Conservation (phyloP, 2,329 filamentous ascomycete genomes). For the Trichoderma semiorbis region DNA sequence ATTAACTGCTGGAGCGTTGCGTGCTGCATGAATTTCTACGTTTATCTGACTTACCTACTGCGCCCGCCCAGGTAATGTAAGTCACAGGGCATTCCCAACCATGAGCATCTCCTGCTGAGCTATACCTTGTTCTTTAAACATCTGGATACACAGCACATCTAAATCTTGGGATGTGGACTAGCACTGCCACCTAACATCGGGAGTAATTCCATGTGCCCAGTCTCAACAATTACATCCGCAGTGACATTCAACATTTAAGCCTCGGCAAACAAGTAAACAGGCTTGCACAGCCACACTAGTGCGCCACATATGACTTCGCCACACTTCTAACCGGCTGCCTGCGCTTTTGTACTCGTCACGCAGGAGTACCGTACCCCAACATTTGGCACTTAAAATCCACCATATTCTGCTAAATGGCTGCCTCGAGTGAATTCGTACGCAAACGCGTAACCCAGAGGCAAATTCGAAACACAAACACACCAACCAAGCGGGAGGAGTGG, state of each 20-base stretch:
- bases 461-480: background rate
- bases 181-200: too few relatives aligned
- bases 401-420: background rate
- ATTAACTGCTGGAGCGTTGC: too few relatives aligned
- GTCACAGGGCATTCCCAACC: too few relatives aligned
- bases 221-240: background rate
- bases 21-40: too few relatives aligned
- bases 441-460: background rate
- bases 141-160: too few relatives aligned
- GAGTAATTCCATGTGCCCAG: too few relatives aligned
- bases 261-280: background rate
- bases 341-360: background rate
- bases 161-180: too few relatives aligned
- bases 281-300: background rate
- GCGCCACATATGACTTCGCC: background rate
- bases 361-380: background rate
- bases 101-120: too few relatives aligned
- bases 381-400: background rate
- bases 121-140: too few relatives aligned
- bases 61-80: too few relatives aligned
- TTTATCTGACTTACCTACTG: too few relatives aligned
- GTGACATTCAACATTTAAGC: background rate
- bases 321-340: background rate
- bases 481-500: background rate
- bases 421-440: constrained; percentile 6